Conservation (phyloP, 768 basidiomycete species). For the Leccinum broughii region DNA sequence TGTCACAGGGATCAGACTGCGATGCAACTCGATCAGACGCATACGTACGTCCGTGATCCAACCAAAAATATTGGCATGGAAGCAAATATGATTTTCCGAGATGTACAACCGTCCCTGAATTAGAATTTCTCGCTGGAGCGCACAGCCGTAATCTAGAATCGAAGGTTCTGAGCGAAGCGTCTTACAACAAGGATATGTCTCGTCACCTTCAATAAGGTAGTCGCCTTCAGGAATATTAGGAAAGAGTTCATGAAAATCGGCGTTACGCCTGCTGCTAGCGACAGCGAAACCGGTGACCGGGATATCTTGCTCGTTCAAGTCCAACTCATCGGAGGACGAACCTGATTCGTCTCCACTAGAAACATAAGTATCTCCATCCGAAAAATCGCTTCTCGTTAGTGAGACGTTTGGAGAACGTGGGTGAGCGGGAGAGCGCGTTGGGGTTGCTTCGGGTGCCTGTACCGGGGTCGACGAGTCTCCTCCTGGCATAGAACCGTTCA, state of each 20-base stretch:
- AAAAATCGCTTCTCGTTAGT: constrained; percentile 24
- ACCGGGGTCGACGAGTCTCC: constrained; percentile 4
- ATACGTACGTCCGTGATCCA: constrained; percentile 93
- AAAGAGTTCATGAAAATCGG: constrained; percentile 95
- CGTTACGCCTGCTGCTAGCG: constrained; percentile 90
- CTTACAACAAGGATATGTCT: constrained; percentile 26
- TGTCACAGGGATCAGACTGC: constrained; percentile 33
- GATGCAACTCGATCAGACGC: neutral
- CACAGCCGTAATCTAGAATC: constrained; percentile 90
- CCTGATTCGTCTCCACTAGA: constrained; percentile 34
- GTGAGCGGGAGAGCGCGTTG: constrained; percentile 11
- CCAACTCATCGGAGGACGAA: constrained; percentile 37
- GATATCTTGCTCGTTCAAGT: constrained; percentile 58
- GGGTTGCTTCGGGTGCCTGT: constrained; percentile 2
- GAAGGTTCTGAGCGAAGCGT: constrained; percentile 1
- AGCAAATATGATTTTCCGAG: constrained; percentile 99
- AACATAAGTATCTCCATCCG: constrained; percentile 27
- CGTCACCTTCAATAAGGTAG: constrained; percentile 92
- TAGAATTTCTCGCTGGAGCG: constrained; percentile 95
- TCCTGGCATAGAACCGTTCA: constrained; percentile 16
- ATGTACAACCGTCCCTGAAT: constrained; percentile 96
- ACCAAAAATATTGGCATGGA: constrained; percentile 98
- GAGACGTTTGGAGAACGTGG: constrained; percentile 23
- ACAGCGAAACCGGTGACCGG: constrained; percentile 97
- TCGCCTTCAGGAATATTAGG: constrained; percentile 89